phyloP scores from a whole-genome alignment of 331 rosid genomes.

The Cydonia oblonga region DNA sequence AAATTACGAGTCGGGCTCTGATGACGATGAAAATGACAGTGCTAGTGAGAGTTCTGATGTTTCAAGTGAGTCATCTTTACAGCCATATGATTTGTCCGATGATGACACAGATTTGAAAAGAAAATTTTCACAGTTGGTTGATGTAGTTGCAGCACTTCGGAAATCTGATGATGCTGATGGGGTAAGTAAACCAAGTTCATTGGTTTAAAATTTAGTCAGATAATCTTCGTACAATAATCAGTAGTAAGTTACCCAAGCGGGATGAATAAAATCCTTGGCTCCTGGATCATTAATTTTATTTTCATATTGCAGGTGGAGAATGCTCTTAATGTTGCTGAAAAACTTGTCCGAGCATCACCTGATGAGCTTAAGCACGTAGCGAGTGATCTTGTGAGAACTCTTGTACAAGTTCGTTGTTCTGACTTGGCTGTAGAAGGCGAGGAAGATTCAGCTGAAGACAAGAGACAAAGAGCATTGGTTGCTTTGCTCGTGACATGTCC shows the following conservation, averaged over 20 bases:
- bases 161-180: slow-evolving; percentile 84
- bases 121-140: slow-evolving; percentile 64
- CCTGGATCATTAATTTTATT: background rate
- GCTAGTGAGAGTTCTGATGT: slow-evolving; percentile 64
- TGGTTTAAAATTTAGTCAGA: background rate
- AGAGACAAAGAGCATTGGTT: slow-evolving; percentile 73
- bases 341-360: slow-evolving; percentile 80
- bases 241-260: background rate
- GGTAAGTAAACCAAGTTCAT: slow-evolving; percentile 44
- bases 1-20: slow-evolving; percentile 39
- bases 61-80: slow-evolving; percentile 64
- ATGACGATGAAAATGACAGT: slow-evolving; percentile 39
- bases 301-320: slow-evolving; percentile 54
- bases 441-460: slow-evolving; percentile 78
- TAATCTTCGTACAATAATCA: background rate
- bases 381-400: slow-evolving; percentile 66
- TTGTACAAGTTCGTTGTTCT: slow-evolving; percentile 83
- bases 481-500: slow-evolving; percentile 72
- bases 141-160: slow-evolving; percentile 75
- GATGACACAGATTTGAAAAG: slow-evolving; percentile 83
- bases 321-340: slow-evolving; percentile 83
- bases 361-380: slow-evolving; percentile 81
- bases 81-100: slow-evolving; percentile 82
- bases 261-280: background rate
- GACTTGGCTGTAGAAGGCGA: slow-evolving; percentile 89